Evolutionary conservation across 345 rosid genomes (phyloP), one percentile per base, ranked within the genome.

Genomic region (Boechera stricta): DNA sequence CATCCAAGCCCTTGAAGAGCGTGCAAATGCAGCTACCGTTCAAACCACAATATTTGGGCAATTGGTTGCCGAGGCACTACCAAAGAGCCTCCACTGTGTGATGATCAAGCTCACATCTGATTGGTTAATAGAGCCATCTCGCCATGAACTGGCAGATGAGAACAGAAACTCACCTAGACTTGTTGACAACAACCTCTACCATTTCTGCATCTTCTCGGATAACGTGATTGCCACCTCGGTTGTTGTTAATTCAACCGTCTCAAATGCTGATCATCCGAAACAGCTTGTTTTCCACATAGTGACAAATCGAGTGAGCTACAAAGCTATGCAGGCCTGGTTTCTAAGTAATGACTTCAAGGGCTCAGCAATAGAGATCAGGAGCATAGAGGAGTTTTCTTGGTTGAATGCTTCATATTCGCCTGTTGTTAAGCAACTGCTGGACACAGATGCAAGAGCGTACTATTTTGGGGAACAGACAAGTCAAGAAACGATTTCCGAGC

Each of bases 1-100:
- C 83, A 94, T 89, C 72, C 97, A 90, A 82, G 90, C 98, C 77
- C 96, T 95, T 59, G 99, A 95, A 84, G 97, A 87, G 77, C 94
- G 96, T 64, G 93, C 97, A 51, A 89, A 87, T 85, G 95, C 95
- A 61, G 98, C 97, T 33, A 87, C 86, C 0, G 86, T 86, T 80
- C 98, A 96, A 77, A 90, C 94, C 77, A 84, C 90, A 6, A 44
- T 86, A 29, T 93, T 93, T 75, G 98, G 97, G 54, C 96, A 91
- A 73, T 78, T 88, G 77, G 88, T 76, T 39, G 93, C 98, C 0
- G 99, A 91, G 85, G 83, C 90, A 64, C 48, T 95, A n/a, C 96
- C 98, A 15, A 95, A 88, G 84, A 88, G 82, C 72, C 87, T 92
- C 75, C 93, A 92, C 74, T 95, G 99, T 85, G 73, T 87, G 52